Evolutionary conservation across 306 rosid species (phyloP).

Genomic region (Mimosa pudica): DNA sequence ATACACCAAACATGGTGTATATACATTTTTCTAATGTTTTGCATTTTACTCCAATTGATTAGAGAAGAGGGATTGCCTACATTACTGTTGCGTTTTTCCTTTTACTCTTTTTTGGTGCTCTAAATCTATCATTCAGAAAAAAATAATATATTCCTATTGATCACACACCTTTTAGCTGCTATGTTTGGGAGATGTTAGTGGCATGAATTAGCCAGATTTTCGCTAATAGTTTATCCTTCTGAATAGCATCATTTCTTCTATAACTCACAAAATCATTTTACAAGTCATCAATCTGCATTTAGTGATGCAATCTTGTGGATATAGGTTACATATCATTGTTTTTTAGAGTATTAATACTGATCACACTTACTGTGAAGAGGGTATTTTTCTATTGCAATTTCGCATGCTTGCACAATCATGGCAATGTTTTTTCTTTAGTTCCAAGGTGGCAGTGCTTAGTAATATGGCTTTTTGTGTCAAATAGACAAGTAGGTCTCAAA

Average conservation of each 20-base stretch:
- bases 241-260: conserved; percentile 8
- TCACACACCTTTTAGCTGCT: conserved; percentile 13
- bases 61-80: background rate
- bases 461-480: conserved; percentile 23
- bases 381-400: conserved; percentile 7
- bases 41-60: conserved; percentile 14
- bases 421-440: background rate
- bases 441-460: conserved; percentile 2
- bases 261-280: background rate
- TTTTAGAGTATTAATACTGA: background rate
- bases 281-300: background rate
- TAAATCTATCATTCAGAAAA: conserved; percentile 23
- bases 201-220: conserved; percentile 22
- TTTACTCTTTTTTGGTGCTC: background rate
- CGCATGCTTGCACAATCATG: conserved; percentile 8
- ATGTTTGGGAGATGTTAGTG: conserved; percentile 14
- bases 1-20: conserved; percentile 31
- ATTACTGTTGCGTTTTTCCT: conserved; percentile 12
- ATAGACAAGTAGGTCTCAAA: conserved; percentile 14
- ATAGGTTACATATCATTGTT: background rate
- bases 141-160: background rate
- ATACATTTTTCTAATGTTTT: background rate
- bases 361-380: conserved; percentile 14
- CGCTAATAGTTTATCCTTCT: conserved; percentile 2
- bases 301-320: conserved; percentile 1